These are phyloP conservation scores for Xylariaceae sp. DNA, from an alignment of 2,329 filamentous ascomycete genomes.

Conservation along the genomic window DNA sequence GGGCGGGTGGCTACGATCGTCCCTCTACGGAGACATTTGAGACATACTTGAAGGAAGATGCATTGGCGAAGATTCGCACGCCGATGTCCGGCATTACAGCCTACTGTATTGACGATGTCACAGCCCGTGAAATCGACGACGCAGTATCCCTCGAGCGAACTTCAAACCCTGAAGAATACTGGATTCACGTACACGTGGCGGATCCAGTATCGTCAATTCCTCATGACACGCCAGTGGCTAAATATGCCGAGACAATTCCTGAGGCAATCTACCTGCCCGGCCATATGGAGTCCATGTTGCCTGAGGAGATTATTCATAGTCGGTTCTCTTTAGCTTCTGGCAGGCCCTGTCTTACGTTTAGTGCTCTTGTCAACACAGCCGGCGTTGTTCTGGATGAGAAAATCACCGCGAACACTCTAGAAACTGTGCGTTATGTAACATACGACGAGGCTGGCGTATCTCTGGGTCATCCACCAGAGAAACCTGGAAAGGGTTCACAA, in stretches of 20 bases:
- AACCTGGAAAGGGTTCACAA: constrained; percentile 19
- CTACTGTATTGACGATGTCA: constrained; percentile 66
- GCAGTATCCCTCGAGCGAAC: constrained; percentile 66
- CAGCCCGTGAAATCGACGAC: constrained; percentile 70
- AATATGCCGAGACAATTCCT: constrained; percentile 56
- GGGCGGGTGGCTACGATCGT: constrained; percentile 40
- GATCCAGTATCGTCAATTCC: constrained; percentile 69
- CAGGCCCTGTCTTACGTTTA: constrained; percentile 56
- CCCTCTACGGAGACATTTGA: constrained; percentile 30
- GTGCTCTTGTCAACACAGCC: constrained; percentile 48
- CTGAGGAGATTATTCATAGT: constrained; percentile 42
- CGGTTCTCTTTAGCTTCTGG: constrained; percentile 50
- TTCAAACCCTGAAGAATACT: constrained; percentile 50
- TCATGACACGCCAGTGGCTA: constrained; percentile 52
- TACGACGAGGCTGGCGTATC: constrained; percentile 44
- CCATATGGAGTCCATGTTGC: constrained; percentile 54
- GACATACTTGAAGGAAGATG: constrained; percentile 38
- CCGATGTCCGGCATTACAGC: constrained; percentile 56
- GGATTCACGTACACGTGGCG: constrained; percentile 74
- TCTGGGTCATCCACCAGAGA: constrained; percentile 35
- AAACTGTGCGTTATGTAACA: constrained; percentile 53
- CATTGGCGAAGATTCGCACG: constrained; percentile 47
- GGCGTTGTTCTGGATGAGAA: constrained; percentile 51
- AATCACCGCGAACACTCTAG: constrained; percentile 49
- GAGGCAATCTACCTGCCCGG: constrained; percentile 58